Percentiles rank a stretch among this genome's conserved stretches.
phyloP scores from a whole-genome alignment of 345 rosid species.

The Aegle marmelos region DNA sequence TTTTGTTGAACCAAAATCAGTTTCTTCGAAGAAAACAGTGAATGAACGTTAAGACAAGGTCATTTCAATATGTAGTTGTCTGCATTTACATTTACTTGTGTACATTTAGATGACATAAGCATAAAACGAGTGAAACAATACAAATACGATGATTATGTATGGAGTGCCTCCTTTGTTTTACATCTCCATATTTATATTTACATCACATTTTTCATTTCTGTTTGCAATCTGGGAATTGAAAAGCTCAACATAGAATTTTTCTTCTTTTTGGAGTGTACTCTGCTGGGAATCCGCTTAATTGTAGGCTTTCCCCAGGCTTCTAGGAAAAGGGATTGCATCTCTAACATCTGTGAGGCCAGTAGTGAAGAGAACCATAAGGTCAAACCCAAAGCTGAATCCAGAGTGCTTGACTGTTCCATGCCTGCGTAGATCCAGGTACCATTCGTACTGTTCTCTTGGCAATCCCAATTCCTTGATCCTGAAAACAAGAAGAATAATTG shows the following conservation, averaged over 20 bases:
- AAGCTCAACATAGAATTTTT: neutral
- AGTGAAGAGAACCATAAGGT: constrained; percentile 63
- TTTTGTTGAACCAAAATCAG: neutral
- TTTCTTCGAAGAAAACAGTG: neutral
- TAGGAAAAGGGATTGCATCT: constrained; percentile 82
- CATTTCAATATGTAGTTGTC: constrained; percentile 6
- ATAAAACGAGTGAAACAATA: neutral
- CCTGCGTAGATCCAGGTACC: constrained; percentile 79
- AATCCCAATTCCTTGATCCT: constrained; percentile 60
- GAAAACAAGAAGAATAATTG: neutral
- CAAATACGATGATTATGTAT: constrained; percentile 8
- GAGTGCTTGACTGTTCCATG: constrained; percentile 78
- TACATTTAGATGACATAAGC: constrained; percentile 9
- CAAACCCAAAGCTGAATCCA: constrained; percentile 69
- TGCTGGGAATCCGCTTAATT: constrained; percentile 23
- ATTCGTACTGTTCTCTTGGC: constrained; percentile 58
- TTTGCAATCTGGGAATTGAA: neutral
- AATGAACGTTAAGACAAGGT: neutral
- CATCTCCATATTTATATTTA: neutral
- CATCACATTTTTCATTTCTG: neutral
- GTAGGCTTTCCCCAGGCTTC: constrained; percentile 50
- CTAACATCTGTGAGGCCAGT: constrained; percentile 74
- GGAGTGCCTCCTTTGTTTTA: neutral
- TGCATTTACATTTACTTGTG: neutral
- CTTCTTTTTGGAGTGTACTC: neutral